These are phyloP conservation scores for Luzula sylvatica DNA, from an alignment of 176 grass and related monocot species.

Conservation along the genomic window DNA sequence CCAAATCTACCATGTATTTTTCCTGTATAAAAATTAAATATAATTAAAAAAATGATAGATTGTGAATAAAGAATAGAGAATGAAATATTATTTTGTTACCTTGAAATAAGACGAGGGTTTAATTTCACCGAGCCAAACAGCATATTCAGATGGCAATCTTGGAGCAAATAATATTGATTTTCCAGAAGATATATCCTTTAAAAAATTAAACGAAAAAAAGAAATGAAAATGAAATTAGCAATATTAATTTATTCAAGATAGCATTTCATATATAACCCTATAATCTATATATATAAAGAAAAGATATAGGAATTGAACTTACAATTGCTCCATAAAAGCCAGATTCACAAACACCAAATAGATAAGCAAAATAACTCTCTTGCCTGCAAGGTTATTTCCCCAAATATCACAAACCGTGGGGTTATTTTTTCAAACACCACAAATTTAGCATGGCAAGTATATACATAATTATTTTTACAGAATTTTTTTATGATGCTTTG, in stretches of 20 bases:
- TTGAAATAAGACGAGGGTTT: slow-evolving; percentile 48
- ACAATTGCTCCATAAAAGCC: slow-evolving; percentile 73
- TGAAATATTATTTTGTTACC: slow-evolving; percentile 25
- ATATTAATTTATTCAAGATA: not conserved
- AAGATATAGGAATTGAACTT: slow-evolving; percentile 18
- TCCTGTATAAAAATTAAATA: slow-evolving; percentile 39
- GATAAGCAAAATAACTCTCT: slow-evolving; percentile 92
- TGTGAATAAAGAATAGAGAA: not conserved
- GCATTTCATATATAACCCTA: not conserved
- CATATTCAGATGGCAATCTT: slow-evolving; percentile 84
- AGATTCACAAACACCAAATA: slow-evolving; percentile 72
- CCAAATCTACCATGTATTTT: slow-evolving; percentile 64
- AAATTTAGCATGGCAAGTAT: too few species aligned
- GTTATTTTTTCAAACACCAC: too few species aligned
- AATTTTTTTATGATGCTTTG: not conserved
- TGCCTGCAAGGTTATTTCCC: slow-evolving; percentile 36
- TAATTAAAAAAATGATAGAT: not conserved
- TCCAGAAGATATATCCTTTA: slow-evolving; percentile 71
- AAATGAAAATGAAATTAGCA: not conserved
- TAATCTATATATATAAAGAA: not conserved
- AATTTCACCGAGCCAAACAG: slow-evolving; percentile 98
- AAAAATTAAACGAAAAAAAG: slow-evolving; percentile 15
- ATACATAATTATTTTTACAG: too few species aligned
- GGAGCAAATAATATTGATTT: slow-evolving; percentile 74
- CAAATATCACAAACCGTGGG: too few species aligned